Percentiles rank a stretch among this genome's conserved stretches.
phyloP scores from a whole-genome alignment of 306 rosid species.

The Albizia julibrissin region DNA sequence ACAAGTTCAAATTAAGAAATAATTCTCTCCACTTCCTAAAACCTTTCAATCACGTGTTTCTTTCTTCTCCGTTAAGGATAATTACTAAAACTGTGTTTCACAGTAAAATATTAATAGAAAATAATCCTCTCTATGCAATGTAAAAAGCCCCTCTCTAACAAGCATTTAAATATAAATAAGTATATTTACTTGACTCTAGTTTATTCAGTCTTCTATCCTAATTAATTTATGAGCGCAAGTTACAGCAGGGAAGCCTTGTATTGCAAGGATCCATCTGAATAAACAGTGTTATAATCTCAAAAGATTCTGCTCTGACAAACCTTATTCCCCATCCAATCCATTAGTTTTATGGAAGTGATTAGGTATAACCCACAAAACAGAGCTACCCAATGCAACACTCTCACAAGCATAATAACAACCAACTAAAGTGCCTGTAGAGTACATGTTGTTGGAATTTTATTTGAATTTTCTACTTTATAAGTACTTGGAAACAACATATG shows the following conservation, averaged over 20 bases:
- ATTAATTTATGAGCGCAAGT: neutral
- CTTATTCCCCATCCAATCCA: neutral
- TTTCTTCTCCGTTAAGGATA: neutral
- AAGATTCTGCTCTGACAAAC: neutral
- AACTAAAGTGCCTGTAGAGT: neutral
- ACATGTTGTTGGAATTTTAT: too few relatives aligned
- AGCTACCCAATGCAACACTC: neutral
- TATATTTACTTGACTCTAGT: neutral
- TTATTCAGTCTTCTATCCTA: neutral
- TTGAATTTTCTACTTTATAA: too few relatives aligned
- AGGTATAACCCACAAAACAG: neutral
- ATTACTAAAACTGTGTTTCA: neutral
- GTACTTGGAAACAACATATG: neutral
- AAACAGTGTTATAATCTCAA: neutral
- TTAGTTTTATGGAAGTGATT: neutral
- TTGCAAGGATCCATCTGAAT: neutral
- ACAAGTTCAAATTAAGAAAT: neutral
- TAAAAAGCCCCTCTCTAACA: neutral
- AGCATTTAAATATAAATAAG: neutral
- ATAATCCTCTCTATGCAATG: too few relatives aligned
- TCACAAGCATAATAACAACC: constrained; percentile 2
- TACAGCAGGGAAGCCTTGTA: neutral
- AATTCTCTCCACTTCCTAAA: neutral
- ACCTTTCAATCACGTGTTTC: neutral
- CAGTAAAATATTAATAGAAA: too few relatives aligned